Evolutionary conservation across 805 yeast genomes (phyloP).

Genomic region (Starmerella geochares): DNA sequence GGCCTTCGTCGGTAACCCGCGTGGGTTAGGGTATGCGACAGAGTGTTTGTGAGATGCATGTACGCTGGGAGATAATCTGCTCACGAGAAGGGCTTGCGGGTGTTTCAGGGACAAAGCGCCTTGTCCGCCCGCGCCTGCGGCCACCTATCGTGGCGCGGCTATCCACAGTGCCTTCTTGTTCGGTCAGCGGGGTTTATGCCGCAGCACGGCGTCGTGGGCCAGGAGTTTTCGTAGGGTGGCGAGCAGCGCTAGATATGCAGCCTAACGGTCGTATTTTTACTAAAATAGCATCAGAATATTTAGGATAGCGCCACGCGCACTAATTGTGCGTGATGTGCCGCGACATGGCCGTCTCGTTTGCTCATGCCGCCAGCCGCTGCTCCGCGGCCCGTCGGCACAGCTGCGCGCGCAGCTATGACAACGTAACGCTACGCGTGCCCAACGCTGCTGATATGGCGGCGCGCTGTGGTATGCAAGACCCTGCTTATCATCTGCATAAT

Average conservation of each 20-base stretch:
- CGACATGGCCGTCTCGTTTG: too few species aligned
- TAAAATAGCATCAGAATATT: background rate
- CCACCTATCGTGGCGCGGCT: too few species aligned
- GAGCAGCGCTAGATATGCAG: background rate
- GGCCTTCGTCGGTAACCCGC: conserved; percentile 2
- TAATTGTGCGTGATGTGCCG: too few species aligned
- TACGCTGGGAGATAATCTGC: conserved; percentile 6
- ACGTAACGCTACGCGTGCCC: too few species aligned
- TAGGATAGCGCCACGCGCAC: too few species aligned
- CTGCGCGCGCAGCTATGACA: too few species aligned
- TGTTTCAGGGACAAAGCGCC: background rate
- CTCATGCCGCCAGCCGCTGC: background rate
- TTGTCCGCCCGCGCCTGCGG: too few species aligned
- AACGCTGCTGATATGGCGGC: background rate
- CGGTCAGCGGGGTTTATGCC: too few species aligned
- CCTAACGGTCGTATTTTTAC: background rate
- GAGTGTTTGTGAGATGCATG: background rate
- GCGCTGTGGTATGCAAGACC: conserved; percentile 5
- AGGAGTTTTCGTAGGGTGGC: too few species aligned
- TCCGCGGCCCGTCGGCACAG: too few species aligned
- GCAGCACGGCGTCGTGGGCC: too few species aligned
- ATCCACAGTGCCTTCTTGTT: too few species aligned
- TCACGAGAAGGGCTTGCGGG: background rate
- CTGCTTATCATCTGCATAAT: conserved; percentile 9
- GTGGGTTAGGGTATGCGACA: background rate